phyloP scores from a whole-genome alignment of 2,329 filamentous ascomycete genomes.

The Thermothelomyces thermophilus region DNA sequence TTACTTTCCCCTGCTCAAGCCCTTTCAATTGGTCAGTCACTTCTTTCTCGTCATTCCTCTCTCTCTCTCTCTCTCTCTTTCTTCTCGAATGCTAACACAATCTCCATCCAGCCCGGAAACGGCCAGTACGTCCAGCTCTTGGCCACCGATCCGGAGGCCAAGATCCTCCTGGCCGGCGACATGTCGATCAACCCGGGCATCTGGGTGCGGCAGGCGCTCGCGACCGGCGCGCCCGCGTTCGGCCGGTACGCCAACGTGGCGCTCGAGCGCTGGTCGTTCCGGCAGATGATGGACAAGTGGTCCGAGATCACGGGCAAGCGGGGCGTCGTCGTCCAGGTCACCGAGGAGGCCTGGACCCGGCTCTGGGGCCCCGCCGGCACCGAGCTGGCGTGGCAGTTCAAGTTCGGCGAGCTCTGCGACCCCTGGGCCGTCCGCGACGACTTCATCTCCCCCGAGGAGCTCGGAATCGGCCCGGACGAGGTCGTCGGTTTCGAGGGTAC shows the following conservation, averaged over 20 bases:
- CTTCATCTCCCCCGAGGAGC: conserved; percentile 3
- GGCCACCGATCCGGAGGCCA: not conserved
- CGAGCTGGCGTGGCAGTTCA: conserved; percentile 5
- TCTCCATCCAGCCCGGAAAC: not conserved
- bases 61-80: no score
- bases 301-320: conserved; percentile 4
- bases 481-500: conserved; percentile 1
- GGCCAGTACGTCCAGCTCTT: conserved; percentile 4
- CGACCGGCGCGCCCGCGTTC: not conserved
- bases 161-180: conserved; percentile 2
- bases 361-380: not conserved
- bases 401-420: conserved; percentile 3
- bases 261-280: conserved; percentile 2
- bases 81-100: not conserved
- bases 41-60: not conserved
- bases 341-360: not conserved
- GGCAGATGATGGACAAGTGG: conserved; percentile 7
- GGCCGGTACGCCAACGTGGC: not conserved
- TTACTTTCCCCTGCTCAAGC: conserved; percentile 5
- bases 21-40: not conserved
- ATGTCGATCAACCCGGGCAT: conserved; percentile 6
- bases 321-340: not conserved
- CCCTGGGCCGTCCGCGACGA: not conserved
- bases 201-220: conserved; percentile 4
- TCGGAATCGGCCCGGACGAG: not conserved